These are phyloP conservation scores for Aureobasidium uvarum DNA, from an alignment of 2,329 filamentous ascomycete species.

Conservation along the genomic window DNA sequence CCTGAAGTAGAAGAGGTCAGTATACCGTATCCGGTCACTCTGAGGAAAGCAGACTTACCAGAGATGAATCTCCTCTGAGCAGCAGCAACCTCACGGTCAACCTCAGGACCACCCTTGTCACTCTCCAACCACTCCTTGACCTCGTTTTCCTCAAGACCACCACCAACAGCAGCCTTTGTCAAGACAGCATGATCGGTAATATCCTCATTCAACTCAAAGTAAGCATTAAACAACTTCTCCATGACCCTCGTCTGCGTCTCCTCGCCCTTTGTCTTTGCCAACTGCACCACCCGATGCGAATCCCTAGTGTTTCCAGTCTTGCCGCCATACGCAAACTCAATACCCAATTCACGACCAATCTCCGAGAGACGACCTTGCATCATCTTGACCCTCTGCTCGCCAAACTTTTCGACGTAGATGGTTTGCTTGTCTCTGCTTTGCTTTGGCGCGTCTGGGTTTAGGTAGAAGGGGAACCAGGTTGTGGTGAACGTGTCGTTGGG, in stretches of 20 bases:
- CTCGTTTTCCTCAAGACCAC: constrained; percentile 46
- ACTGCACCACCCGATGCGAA: constrained; percentile 72
- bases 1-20: constrained; percentile 41
- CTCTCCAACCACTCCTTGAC: constrained; percentile 46
- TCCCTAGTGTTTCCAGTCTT: constrained; percentile 74
- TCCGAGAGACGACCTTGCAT: constrained; percentile 58
- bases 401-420: constrained; percentile 63
- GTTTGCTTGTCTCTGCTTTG: constrained; percentile 54
- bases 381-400: constrained; percentile 57
- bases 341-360: constrained; percentile 64
- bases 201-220: constrained; percentile 51
- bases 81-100: constrained; percentile 49
- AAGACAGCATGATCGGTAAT: constrained; percentile 46
- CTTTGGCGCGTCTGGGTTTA: constrained; percentile 64
- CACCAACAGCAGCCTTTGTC: constrained; percentile 44
- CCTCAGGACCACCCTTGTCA: constrained; percentile 47
- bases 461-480: constrained; percentile 76
- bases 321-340: constrained; percentile 70
- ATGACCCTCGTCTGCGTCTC: constrained; percentile 60
- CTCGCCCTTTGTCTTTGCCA: constrained; percentile 58
- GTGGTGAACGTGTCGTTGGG: constrained; percentile 68
- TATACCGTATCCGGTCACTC: not conserved
- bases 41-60: not conserved
- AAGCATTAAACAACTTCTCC: constrained; percentile 60
- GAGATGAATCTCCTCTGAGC: constrained; percentile 53